Evolutionary conservation across 768 basidiomycete genomes (phyloP), one percentile per base, ranked within the genome.

Genomic region (Suillus tomentosus): DNA sequence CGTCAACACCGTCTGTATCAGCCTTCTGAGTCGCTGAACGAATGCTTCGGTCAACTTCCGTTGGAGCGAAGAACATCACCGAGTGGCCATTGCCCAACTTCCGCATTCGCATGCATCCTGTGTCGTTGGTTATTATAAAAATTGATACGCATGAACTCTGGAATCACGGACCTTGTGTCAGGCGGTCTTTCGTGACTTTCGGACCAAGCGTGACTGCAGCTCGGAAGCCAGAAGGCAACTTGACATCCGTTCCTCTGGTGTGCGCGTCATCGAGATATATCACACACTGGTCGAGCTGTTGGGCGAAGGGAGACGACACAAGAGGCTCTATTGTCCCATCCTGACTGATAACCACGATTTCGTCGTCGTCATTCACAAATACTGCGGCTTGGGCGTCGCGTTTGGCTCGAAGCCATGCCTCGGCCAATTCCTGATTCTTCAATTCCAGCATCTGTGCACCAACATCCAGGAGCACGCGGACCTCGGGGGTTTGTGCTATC

Each of bases 381-480:
- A 77, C 70, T 11, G 77, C 76, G 0, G 77, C 78, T 15, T 63
- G 59, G 1, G 69, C 45, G 24, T 56, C 51, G 1, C 60, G 24
- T 11, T 61, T 71, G 51, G 65, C 61, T 22, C 57, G 42, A 5
- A 86, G 70, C 86, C 85, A 86, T 2, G 67, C 50, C 22, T 61
- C 43, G 2, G 76, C 81, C 5, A 86, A 60, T 31, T 81, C 72
- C 2, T 67, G 40, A 64, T 84, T 86, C 27, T 75, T 70, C 62
- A 84, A 72, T 51, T 86, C 84, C 10, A 86, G 72, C 73, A 87
- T 82, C 65, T 86, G 85, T 0, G 85, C 85, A 3, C 85, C 85
- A 14, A 86, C 84, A 51, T 86, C 85, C 17, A 86, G 70, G 22
- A 86, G 70, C 7, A 86, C 83, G 27, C 76, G 76, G 34, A 85